A percentile compares a stretch with the other conserved stretches of the same genome.
Evolutionary conservation across 192 early-diverging fungal species (phyloP).

Genomic region (Chytriomyces hyalinus): DNA sequence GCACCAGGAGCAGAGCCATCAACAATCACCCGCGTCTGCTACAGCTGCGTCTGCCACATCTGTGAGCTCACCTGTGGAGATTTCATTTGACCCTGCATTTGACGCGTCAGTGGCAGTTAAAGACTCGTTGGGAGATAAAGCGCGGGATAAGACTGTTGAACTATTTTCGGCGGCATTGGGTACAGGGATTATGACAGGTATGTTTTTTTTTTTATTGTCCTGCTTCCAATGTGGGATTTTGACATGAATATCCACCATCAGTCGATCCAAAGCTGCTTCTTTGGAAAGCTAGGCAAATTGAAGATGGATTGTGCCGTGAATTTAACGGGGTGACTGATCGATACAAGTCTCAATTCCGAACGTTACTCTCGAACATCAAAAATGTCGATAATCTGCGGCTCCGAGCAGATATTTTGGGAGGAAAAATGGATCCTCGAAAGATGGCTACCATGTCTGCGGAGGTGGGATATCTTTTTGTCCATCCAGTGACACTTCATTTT

Average conservation of each 20-base stretch:
- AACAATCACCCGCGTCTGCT: not conserved
- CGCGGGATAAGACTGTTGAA: slow-evolving; percentile 31
- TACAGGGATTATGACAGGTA: slow-evolving; percentile 23
- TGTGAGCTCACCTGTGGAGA: not conserved
- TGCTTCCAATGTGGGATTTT: not conserved
- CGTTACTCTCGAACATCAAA: slow-evolving; percentile 33
- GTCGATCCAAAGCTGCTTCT: slow-evolving; percentile 18
- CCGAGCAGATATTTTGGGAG: slow-evolving; percentile 13
- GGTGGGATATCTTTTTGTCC: slow-evolving; percentile 1
- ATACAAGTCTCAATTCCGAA: slow-evolving; percentile 39
- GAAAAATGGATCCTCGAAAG: slow-evolving; percentile 3
- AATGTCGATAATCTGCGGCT: slow-evolving; percentile 29
- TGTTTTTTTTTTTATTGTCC: not conserved
- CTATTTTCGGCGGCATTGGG: slow-evolving; percentile 22
- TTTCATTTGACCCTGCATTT: slow-evolving; percentile 15
- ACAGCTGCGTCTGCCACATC: slow-evolving; percentile 4
- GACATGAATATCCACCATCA: not conserved
- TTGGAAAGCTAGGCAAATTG: slow-evolving; percentile 31
- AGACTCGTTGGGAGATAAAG: slow-evolving; percentile 23
- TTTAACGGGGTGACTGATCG: slow-evolving; percentile 19
- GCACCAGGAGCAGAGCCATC: not conserved
- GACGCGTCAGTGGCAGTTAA: not conserved
- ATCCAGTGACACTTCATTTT: not conserved
- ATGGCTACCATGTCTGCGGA: slow-evolving; percentile 30
- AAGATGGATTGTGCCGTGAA: slow-evolving; percentile 24